These are phyloP conservation scores for Fusarium sacchari DNA, from an alignment of 2,329 filamentous ascomycete genomes.

Conservation along the genomic window DNA sequence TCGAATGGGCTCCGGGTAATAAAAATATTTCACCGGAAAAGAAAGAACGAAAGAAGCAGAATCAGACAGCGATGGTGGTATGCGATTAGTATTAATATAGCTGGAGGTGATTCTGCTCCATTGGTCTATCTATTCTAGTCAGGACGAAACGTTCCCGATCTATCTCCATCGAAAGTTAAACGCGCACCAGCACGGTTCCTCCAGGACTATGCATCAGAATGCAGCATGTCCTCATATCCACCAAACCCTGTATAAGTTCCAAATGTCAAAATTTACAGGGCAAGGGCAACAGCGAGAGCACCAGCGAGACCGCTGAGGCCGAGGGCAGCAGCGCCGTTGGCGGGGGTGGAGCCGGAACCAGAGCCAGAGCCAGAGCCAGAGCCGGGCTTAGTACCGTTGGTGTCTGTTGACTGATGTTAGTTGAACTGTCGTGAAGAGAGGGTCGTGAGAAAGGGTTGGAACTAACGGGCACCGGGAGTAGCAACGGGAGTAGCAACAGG, in stretches of 20 bases:
- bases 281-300: conserved; percentile 37
- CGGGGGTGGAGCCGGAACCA: neutral
- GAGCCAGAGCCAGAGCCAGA: conserved; percentile 21
- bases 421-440: conserved; percentile 1
- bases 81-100: conserved; percentile 44
- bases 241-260: conserved; percentile 1
- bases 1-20: neutral
- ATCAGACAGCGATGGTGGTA: conserved; percentile 25
- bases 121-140: conserved; percentile 35
- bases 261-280: conserved; percentile 34
- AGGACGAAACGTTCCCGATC: conserved; percentile 28
- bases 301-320: conserved; percentile 39
- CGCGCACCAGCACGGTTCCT: conserved; percentile 38
- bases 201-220: conserved; percentile 14
- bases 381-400: conserved; percentile 32
- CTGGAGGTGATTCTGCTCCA: conserved; percentile 36
- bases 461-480: conserved; percentile 33
- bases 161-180: conserved; percentile 38
- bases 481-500: conserved; percentile 30
- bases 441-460: conserved; percentile 20
- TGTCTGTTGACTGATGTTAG: conserved; percentile 16
- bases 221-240: conserved; percentile 17
- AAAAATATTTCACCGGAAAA: conserved; percentile 1
- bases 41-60: too few relatives aligned
- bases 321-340: conserved; percentile 34